Evolutionary conservation across 139 green algal genomes (phyloP).

Genomic region (Chlamydomonas sp.): DNA sequence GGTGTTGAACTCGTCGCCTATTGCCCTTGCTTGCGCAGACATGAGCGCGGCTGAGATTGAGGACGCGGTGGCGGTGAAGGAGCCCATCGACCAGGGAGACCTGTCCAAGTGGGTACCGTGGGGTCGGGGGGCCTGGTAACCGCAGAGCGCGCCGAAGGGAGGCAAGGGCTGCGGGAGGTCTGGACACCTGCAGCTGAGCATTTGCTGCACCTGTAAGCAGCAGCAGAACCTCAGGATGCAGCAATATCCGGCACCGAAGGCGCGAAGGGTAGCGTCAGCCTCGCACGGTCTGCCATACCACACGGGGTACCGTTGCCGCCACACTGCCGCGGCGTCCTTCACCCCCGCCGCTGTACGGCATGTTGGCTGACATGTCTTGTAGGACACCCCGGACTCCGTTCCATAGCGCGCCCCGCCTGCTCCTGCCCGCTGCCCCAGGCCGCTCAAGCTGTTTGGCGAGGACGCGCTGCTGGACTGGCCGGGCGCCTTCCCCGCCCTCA

Average conservation of each 20-base stretch:
- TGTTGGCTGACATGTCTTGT: neutral
- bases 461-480: constrained; percentile 90
- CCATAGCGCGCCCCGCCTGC: neutral
- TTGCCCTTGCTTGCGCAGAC: constrained; percentile 1
- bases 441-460: constrained; percentile 81
- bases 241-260: no score
- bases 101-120: constrained; percentile 10
- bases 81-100: constrained; percentile 66
- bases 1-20: neutral
- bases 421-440: neutral
- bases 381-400: constrained; percentile 21
- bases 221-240: no score
- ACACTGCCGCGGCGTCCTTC: no score
- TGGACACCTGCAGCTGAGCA: no score
- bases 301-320: no score
- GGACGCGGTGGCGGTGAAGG: constrained; percentile 71
- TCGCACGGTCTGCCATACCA: no score
- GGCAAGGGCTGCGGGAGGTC: no score
- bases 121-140: neutral
- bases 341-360: neutral
- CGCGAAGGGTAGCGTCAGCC: no score
- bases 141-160: no score
- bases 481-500: constrained; percentile 76
- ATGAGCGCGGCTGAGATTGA: constrained; percentile 80
- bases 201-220: no score